These are phyloP conservation scores for Xylaria arbuscula DNA, from an alignment of 2,329 filamentous ascomycete species.

Conservation along the genomic window DNA sequence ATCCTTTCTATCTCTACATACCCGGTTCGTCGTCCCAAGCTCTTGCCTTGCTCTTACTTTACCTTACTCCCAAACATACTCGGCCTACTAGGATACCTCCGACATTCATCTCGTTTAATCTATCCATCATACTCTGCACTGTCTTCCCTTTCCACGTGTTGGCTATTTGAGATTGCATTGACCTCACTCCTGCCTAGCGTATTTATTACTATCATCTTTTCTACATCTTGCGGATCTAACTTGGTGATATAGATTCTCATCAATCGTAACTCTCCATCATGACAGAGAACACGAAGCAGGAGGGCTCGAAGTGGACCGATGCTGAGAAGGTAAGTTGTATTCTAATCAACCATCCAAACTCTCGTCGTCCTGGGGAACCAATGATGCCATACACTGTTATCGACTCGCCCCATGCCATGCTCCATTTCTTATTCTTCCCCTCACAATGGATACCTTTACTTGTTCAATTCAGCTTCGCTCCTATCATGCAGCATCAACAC, in stretches of 20 bases:
- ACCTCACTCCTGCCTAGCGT: not conserved
- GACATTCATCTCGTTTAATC: not conserved
- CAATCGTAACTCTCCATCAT: constrained; percentile 6
- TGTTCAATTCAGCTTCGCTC: not conserved
- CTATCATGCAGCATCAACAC: not conserved
- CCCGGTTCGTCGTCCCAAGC: not conserved
- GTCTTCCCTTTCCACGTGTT: not conserved
- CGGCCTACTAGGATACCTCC: not conserved
- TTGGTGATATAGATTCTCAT: not conserved
- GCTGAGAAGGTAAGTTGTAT: constrained; percentile 23
- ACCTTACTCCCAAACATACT: not conserved
- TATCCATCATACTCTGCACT: not conserved
- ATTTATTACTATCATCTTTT: not conserved
- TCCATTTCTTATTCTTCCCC: no score
- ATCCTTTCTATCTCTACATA: not conserved
- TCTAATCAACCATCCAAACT: not conserved
- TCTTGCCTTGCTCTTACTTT: not conserved
- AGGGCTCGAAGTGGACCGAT: constrained; percentile 26
- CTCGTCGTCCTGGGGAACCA: not conserved
- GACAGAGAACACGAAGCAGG: not conserved
- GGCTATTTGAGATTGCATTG: not conserved
- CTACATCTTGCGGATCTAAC: not conserved
- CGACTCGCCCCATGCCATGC: no score
- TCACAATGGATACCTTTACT: no score
- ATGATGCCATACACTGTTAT: no score